Base-by-base conservation (phyloP, 2,329 filamentous ascomycete species). In the Coniochaeta prunicola region DNA sequence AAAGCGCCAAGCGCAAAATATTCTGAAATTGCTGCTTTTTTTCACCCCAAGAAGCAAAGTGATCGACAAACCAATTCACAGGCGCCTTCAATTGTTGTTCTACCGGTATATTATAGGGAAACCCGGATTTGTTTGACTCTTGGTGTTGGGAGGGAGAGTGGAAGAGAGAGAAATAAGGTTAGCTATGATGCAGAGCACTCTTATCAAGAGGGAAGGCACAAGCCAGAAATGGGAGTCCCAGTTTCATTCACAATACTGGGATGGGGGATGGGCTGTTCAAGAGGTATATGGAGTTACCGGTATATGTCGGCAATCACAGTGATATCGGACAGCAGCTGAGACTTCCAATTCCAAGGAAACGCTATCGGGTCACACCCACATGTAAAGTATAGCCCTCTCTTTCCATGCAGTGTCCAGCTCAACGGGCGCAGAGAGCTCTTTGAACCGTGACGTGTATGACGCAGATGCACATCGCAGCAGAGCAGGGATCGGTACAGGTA, bases 1-100 rank as follows among this genome's bases (percentile, higher is more conserved):
- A 50, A 50, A 50, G 45, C 45, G 45, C 45, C 45, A 50, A 50
- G 45, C 45, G 45, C 24, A 30, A 50, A 50, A 50, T 50, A 50
- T 45, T n/a, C 13, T n/a, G 45, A 50, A 50, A 50, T 50, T 50
- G 24, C 24, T 50, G 45, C 45, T n/a, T 17, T 45, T 26, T 40
- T 40, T 40, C n/a, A 12, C 24, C 45, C 21, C 21, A 50, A 50
- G 24, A 17, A 30, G 45, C 30, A 30, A 26, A 28, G 45, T n/a
- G 45, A 50, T 50, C 36, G 36, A 38, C 36, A 36, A 15, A 15
- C 12, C 34, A 38, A n/a, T n/a, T n/a, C n/a, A n/a, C n/a, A n/a
- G n/a, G n/a, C n/a, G n/a, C n/a, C n/a, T n/a, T n/a, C n/a, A n/a
- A n/a, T n/a, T n/a, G n/a, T n/a, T n/a, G n/a, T n/a, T n/a, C n/a